These are phyloP conservation scores for Phialophora chinensis DNA, from an alignment of 2,329 filamentous ascomycete genomes.

Conservation along the genomic window DNA sequence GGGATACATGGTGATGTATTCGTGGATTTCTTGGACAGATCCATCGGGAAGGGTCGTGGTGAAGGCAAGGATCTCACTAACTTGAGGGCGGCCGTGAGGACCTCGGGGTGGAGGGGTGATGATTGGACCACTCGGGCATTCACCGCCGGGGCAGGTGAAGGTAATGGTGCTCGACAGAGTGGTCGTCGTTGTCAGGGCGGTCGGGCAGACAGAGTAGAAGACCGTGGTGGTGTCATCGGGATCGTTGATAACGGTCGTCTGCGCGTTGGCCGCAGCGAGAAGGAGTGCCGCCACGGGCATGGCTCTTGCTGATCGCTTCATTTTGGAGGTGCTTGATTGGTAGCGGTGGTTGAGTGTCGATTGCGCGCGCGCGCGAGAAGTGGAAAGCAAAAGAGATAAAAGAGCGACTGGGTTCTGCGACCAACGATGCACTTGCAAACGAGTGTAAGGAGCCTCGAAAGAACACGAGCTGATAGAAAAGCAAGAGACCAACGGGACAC, in stretches of 20 bases:
- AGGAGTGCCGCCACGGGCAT: slow-evolving; percentile 35
- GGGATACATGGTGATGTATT: slow-evolving; percentile 41
- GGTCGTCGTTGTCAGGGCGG: slow-evolving; percentile 37
- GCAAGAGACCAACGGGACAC: slow-evolving; percentile 23
- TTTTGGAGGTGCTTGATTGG: neutral
- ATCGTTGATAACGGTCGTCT: slow-evolving; percentile 35
- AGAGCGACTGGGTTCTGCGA: slow-evolving; percentile 30
- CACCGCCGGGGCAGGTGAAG: slow-evolving; percentile 31
- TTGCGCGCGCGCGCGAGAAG: slow-evolving; percentile 14
- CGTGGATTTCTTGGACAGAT: slow-evolving; percentile 33
- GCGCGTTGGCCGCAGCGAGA: slow-evolving; percentile 35
- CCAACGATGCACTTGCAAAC: slow-evolving; percentile 31
- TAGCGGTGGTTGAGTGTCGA: slow-evolving; percentile 3
- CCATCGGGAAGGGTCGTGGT: slow-evolving; percentile 38
- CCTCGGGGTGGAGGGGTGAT: slow-evolving; percentile 31
- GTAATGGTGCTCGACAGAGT: slow-evolving; percentile 39
- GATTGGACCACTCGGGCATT: slow-evolving; percentile 30
- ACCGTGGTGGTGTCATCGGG: slow-evolving; percentile 32
- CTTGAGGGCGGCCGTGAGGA: slow-evolving; percentile 16
- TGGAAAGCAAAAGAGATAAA: slow-evolving; percentile 25
- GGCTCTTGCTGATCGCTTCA: slow-evolving; percentile 29
- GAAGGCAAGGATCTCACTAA: slow-evolving; percentile 29
- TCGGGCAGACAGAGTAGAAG: slow-evolving; percentile 37
- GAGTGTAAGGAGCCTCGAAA: slow-evolving; percentile 30
- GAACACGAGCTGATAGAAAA: slow-evolving; percentile 22